Base-by-base conservation (phyloP, 2,329 filamentous ascomycete species). In the Hypoxylon sp. region DNA sequence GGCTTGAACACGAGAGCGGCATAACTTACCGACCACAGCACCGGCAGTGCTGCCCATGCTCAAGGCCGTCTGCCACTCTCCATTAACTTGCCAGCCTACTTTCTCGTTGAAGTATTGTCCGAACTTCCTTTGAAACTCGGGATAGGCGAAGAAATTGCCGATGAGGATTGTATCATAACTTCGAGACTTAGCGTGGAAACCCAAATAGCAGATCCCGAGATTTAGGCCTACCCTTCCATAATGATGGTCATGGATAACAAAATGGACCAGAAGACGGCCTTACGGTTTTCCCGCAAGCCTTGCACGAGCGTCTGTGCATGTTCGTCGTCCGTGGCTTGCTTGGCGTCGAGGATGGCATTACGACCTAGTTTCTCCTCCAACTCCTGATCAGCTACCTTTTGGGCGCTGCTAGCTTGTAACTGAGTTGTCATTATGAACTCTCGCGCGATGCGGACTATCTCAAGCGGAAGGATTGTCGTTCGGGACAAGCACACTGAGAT, bases 131-230 rank as follows among this genome's bases (percentile, higher is more conserved):
- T 74, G 67, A 50, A 78, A 78, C 48, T 74, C 72, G 4, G 75
- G 76, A 19, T 76, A 77, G 5, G 74, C 75, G 51, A 74, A 75
- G 69, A 77, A 76, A 30, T 69, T 77, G 32, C 75, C 69, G 11
- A 78, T 76, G 7, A 78, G 75, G 17, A 77, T 75, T 1, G 69
- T 73, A 63, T 78, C 76, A 48, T 77, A 77, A 19, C 75, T 77
- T 43, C 13, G 14, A 13, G 4, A 32, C 52, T 30, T 62, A 67
- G 67, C 13, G 60, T 51, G 36, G 9, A 9, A 30, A 11, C 19
- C 13, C 43, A 4, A 14, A 13, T 19, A 34, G 38, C 10, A 0
- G 19, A 17, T 21, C 1, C 6, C 30, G 9, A 4, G 25, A 3
- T 5, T n/a, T 5, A 14, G 9, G 52, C 74, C 46, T 63, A 77